Base-by-base conservation (phyloP, 140 eudicot species). In the Ambrosia hybrid region DNA sequence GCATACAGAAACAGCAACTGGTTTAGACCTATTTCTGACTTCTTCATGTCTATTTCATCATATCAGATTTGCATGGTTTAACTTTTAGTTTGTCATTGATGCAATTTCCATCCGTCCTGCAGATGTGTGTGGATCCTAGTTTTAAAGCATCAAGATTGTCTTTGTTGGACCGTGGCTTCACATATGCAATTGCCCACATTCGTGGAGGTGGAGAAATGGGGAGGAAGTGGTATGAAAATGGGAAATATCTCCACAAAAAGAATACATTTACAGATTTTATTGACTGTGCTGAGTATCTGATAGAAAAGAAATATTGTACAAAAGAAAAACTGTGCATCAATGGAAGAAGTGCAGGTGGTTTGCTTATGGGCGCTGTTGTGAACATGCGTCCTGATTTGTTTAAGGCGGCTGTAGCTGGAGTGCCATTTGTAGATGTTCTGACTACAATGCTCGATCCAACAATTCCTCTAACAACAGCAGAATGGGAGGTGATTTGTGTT, bases 201-300 rank as follows among this genome's bases (percentile, higher is more conserved):
- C 98, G 96, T 66, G 98, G 97, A 56, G 97, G 98, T 68, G 98
- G 98, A 78, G 98, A 93, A 77, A 90, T 93, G 95, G 95, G 95
- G 71, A 85, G 97, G 76, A 91, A 79, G 52, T 90, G 97, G 97
- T 90, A 90, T 60, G 97, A 87, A 82, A 82, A 87, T 39, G 97
- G 95, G 65, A 90, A 90, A 69, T 80, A 81, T 67, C 81, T 85
- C 60, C 88, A 87, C 57, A 90, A 88, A 71, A 85, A 72, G 68
- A 87, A 88, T 55, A 90, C 97, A 33, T 87, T 82, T 76, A 90
- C 90, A 4, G 97, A 93, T 90, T 93, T 93, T 81, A 87, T 93
- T 3, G 81, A 89, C 67, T 90, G 84, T 59, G 91, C 98, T 0
- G 97, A 93, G 85, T 84, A 82, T 86, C 72, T 90, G 60, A 81